These are phyloP conservation scores for Xylariaceae sp. DNA, from an alignment of 2,329 filamentous ascomycete species.

Conservation along the genomic window DNA sequence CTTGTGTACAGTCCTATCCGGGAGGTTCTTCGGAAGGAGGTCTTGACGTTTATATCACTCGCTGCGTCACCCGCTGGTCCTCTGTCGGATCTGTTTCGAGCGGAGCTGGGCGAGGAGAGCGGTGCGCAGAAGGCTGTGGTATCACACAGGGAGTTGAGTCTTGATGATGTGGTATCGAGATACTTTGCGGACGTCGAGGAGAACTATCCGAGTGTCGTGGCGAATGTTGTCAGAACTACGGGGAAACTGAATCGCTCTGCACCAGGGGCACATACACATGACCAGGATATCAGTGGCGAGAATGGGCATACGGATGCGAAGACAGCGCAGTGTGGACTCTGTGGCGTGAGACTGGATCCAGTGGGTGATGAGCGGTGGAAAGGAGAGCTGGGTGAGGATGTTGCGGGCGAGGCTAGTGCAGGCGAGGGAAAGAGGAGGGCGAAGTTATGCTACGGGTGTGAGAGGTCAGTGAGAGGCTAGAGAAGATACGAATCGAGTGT, in stretches of 20 bases:
- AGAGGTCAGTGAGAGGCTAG: conserved; percentile 56
- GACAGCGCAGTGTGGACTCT: conserved; percentile 58
- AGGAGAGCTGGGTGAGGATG: conserved; percentile 53
- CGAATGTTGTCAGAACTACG: conserved; percentile 92
- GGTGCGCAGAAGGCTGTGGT: conserved; percentile 46
- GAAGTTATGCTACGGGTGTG: conserved; percentile 69
- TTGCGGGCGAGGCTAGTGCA: neutral
- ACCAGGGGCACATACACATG: neutral
- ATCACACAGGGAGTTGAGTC: conserved; percentile 74
- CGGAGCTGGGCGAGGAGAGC: neutral
- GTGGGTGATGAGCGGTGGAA: conserved; percentile 61
- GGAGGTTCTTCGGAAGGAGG: conserved; percentile 79
- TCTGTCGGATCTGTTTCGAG: conserved; percentile 4
- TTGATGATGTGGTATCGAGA: conserved; percentile 83
- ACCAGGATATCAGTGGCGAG: conserved; percentile 5
- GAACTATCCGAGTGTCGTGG: conserved; percentile 85
- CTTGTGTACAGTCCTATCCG: conserved; percentile 73
- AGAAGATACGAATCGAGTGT: conserved; percentile 5
- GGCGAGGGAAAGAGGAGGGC: conserved; percentile 14
- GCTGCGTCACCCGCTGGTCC: conserved; percentile 13
- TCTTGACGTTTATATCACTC: conserved; percentile 63
- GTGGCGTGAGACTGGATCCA: conserved; percentile 62
- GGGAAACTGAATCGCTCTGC: conserved; percentile 62
- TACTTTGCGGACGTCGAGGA: conserved; percentile 86
- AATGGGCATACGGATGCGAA: conserved; percentile 22